A percentile compares a stretch with the other conserved stretches of the same genome.
Evolutionary conservation across 2,329 filamentous ascomycete species (phyloP).

Genomic region (Pseudogymnoascus sp.): DNA sequence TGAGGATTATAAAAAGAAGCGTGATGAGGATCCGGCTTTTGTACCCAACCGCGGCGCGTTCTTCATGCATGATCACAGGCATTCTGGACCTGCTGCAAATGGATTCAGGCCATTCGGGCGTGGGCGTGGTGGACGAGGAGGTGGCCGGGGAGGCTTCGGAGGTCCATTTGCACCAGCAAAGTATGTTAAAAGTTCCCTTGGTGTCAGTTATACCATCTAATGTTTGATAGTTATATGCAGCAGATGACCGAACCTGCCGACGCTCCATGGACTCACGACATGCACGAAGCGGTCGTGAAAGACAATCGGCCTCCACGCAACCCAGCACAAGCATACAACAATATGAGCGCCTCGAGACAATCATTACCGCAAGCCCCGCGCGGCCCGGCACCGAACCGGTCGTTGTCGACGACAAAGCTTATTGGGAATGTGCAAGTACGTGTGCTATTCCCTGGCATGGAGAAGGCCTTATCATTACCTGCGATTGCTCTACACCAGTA

Average conservation of each 20-base stretch:
- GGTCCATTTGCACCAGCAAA: conserved; percentile 52
- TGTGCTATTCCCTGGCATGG: conserved; percentile 70
- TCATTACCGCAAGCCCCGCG: conserved; percentile 37
- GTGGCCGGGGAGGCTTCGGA: conserved; percentile 50
- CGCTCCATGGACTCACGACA: conserved; percentile 85
- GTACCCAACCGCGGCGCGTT: conserved; percentile 91
- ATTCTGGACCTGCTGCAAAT: conserved; percentile 67
- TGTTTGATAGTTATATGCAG: conserved; percentile 33
- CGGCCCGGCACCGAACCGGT: conserved; percentile 60
- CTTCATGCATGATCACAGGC: conserved; percentile 92
- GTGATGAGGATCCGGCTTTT: conserved; percentile 84
- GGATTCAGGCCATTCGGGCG: conserved; percentile 66
- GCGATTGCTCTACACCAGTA: conserved; percentile 81
- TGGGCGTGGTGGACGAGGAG: conserved; percentile 54
- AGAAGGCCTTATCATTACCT: conserved; percentile 60
- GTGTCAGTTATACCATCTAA: conserved; percentile 19
- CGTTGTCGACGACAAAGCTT: conserved; percentile 74
- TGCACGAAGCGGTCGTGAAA: conserved; percentile 66
- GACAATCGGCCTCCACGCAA: conserved; percentile 26
- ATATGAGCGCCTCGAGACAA: conserved; percentile 27
- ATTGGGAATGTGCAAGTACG: conserved; percentile 80
- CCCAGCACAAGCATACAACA: conserved; percentile 27
- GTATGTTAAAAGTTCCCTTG: conserved; percentile 40
- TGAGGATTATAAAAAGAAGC: conserved; percentile 81
- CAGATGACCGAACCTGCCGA: conserved; percentile 53